These are phyloP conservation scores for Leccinum fibrillosum DNA, from an alignment of 768 basidiomycete genomes.

Conservation along the genomic window DNA sequence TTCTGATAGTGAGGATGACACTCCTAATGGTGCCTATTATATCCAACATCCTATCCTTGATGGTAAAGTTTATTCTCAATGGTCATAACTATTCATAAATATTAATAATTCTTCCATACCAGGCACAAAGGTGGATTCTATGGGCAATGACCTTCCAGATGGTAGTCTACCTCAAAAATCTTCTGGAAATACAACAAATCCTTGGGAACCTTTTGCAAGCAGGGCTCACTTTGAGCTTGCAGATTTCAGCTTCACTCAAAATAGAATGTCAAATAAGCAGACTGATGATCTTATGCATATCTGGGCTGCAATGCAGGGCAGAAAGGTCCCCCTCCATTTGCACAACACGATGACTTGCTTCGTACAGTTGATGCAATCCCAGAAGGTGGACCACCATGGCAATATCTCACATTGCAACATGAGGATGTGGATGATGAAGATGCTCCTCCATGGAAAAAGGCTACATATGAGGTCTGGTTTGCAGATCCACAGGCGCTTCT, in stretches of 20 bases:
- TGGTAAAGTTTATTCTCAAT: background rate
- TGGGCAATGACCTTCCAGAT: background rate
- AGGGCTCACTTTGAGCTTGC: background rate
- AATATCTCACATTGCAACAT: background rate
- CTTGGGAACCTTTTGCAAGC: background rate
- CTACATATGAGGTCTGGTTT: background rate
- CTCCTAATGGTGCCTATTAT: background rate
- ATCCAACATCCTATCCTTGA: background rate
- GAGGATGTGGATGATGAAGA: background rate
- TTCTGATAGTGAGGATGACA: background rate
- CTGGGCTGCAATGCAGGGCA: background rate
- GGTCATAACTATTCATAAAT: background rate
- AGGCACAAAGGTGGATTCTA: background rate
- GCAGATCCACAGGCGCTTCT: background rate
- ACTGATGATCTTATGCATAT: background rate
- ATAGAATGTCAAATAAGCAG: background rate
- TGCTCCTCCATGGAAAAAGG: background rate
- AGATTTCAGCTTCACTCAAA: background rate
- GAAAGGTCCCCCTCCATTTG: background rate
- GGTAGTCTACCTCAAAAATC: background rate
- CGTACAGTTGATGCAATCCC: background rate
- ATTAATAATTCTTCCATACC: background rate
- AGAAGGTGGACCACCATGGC: background rate
- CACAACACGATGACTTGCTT: background rate
- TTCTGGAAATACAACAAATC: background rate